A percentile compares a stretch with the other conserved stretches of the same genome.
phyloP scores from a whole-genome alignment of 305 asterid species.

The Fraxinus angustifolia region DNA sequence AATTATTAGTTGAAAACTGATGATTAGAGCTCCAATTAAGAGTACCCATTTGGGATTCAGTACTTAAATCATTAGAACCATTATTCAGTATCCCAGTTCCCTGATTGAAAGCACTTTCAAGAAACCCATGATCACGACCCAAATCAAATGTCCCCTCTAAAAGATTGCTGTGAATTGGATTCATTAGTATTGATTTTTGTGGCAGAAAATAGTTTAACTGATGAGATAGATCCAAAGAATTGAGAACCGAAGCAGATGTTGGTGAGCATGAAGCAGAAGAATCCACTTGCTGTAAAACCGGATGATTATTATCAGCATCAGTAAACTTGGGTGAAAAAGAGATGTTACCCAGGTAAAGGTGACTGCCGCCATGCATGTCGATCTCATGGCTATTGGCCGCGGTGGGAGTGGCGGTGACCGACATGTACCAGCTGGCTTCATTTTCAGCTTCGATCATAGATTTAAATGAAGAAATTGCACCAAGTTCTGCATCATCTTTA shows the following conservation, averaged over 20 bases:
- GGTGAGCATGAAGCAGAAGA: slow-evolving; percentile 85
- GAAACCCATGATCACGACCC: slow-evolving; percentile 52
- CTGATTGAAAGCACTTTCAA: slow-evolving; percentile 38
- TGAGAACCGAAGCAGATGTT: slow-evolving; percentile 58
- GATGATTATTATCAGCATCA: slow-evolving; percentile 40
- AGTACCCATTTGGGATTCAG: slow-evolving; percentile 36
- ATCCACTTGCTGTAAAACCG: slow-evolving; percentile 48
- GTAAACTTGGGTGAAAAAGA: slow-evolving; percentile 50
- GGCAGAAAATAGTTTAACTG: slow-evolving; percentile 50
- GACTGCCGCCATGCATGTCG: slow-evolving; percentile 32
- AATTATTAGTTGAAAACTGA: slow-evolving; percentile 29
- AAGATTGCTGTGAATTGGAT: slow-evolving; percentile 32
- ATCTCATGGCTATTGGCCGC: slow-evolving; percentile 16
- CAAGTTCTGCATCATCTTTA: slow-evolving; percentile 52
- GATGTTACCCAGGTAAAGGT: slow-evolving; percentile 37
- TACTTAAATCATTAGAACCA: slow-evolving; percentile 39
- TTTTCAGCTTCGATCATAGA: slow-evolving; percentile 67
- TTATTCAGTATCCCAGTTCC: slow-evolving; percentile 28
- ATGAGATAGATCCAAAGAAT: slow-evolving; percentile 45
- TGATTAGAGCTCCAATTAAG: slow-evolving; percentile 31
- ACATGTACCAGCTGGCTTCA: slow-evolving; percentile 58
- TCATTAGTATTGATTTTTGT: slow-evolving; percentile 33
- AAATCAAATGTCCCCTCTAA: slow-evolving; percentile 47
- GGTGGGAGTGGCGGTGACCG: slow-evolving; percentile 8
- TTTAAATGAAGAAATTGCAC: slow-evolving; percentile 52